Evolutionary conservation across 129 eudicot genomes (phyloP), one percentile per base, ranked within the genome.

Genomic region (Logfia minima): DNA sequence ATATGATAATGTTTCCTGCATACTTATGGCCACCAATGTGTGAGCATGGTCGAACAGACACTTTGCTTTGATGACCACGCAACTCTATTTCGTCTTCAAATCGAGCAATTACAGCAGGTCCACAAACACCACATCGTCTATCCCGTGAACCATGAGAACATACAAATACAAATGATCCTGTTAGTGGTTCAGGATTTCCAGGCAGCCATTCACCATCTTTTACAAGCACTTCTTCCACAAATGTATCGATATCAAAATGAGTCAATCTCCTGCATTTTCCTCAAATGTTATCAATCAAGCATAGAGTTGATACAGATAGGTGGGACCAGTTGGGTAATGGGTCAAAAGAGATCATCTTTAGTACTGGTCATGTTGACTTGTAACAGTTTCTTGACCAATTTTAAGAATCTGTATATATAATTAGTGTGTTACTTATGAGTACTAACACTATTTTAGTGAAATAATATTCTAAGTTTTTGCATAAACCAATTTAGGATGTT

Each of bases 141-240:
- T 94, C 96, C 79, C 99, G 79, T 17, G 93, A 76, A 75, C 93
- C 99, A 85, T 94, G 99, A 86, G 96, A 86, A 69, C 97, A 94
- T 51, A 94, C 97, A 89, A 91, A 94, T 6, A 94, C 85, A 82
- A 89, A 89, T 23, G 90, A 84, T 45, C 99, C 97, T 77, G 68
- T 86, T 23, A 94, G 83, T 74, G 87, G 77, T 82, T 94, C 99
- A 39, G 99, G 97, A 70, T 86, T 89, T 71, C 99, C 99, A 71
- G 97, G 99, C 35, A 87, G 81, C 99, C 97, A 94, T 75, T 91
- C 99, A 74, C 93, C 90, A 80, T 94, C 85, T 79, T 94, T 94
- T 56, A 94, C 97, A 60, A 94, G 92, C 52, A 94, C 99, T 82
- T 94, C 97, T 75, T 94, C 99, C 53, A 94, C 99, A 84, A 94